These are phyloP conservation scores for Trichaptum fuscoviolaceum DNA, from an alignment of 768 basidiomycete species.

Conservation along the genomic window DNA sequence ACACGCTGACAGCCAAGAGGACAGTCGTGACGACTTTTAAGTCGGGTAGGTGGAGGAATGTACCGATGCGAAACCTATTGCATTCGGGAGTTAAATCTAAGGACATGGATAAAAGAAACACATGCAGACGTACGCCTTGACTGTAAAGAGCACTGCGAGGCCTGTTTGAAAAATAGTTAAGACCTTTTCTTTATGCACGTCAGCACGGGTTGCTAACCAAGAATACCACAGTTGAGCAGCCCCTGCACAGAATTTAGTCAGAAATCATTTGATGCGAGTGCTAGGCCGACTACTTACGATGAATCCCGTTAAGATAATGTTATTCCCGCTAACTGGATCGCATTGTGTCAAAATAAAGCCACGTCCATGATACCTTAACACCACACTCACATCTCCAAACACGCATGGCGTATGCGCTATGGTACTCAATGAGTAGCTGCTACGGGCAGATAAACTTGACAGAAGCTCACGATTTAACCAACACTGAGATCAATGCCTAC, in stretches of 20 bases:
- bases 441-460: neutral
- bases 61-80: constrained; percentile 35
- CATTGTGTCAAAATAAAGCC: constrained; percentile 4
- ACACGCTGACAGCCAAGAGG: constrained; percentile 43
- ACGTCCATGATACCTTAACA: constrained; percentile 6
- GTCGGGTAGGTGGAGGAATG: constrained; percentile 34
- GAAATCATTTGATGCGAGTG: neutral
- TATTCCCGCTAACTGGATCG: constrained; percentile 49
- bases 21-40: constrained; percentile 48
- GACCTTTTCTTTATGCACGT: neutral
- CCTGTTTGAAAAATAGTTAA: constrained; percentile 20
- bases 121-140: neutral
- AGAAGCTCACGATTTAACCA: constrained; percentile 49
- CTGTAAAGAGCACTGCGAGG: constrained; percentile 25
- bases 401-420: constrained; percentile 51
- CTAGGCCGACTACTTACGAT: constrained; percentile 34
- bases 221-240: constrained; percentile 41
- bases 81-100: neutral
- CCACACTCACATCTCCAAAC: constrained; percentile 53
- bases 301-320: constrained; percentile 36
- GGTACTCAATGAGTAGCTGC: neutral
- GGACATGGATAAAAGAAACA: neutral
- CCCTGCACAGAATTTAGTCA: constrained; percentile 27
- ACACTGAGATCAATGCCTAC: constrained; percentile 47
- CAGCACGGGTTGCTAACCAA: constrained; percentile 32